phyloP scores from a whole-genome alignment of 768 basidiomycete species.

The Amanita polypyramis region DNA sequence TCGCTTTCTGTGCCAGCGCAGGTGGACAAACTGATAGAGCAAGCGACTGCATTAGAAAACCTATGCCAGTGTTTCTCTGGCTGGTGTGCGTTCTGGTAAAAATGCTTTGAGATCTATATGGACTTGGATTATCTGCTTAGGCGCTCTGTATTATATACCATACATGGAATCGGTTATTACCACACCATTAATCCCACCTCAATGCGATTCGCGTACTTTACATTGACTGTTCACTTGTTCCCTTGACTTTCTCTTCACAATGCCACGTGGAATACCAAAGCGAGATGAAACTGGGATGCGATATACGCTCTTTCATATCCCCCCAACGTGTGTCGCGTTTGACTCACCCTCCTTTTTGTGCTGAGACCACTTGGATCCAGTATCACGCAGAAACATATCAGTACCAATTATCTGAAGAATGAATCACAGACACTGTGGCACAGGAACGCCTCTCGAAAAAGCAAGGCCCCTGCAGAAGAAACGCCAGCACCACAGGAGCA shows the following conservation, averaged over 20 bases:
- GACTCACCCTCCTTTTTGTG: background rate
- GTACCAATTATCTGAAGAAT: conserved; percentile 67
- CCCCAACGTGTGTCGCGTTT: conserved; percentile 43
- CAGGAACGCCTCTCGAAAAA: conserved; percentile 49
- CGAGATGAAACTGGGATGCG: conserved; percentile 75
- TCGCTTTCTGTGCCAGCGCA: conserved; percentile 68
- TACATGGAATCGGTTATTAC: conserved; percentile 7
- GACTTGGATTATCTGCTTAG: background rate
- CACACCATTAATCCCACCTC: background rate
- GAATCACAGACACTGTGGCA: conserved; percentile 70
- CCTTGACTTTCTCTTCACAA: conserved; percentile 15
- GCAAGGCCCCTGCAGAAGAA: conserved; percentile 34
- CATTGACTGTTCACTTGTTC: background rate
- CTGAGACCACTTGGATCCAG: conserved; percentile 22
- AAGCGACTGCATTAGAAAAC: conserved; percentile 91
- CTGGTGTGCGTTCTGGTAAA: conserved; percentile 86
- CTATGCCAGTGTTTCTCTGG: conserved; percentile 96
- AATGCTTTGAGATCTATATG: background rate
- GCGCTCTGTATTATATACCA: conserved; percentile 14
- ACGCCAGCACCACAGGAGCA: conserved; percentile 26
- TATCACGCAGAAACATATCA: conserved; percentile 72
- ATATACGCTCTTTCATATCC: conserved; percentile 76
- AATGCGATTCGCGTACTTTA: background rate
- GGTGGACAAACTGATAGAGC: conserved; percentile 87
- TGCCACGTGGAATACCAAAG: conserved; percentile 80